Conservation (phyloP, 1,284 basidiomycete genomes). For the Leccinum proximum region DNA sequence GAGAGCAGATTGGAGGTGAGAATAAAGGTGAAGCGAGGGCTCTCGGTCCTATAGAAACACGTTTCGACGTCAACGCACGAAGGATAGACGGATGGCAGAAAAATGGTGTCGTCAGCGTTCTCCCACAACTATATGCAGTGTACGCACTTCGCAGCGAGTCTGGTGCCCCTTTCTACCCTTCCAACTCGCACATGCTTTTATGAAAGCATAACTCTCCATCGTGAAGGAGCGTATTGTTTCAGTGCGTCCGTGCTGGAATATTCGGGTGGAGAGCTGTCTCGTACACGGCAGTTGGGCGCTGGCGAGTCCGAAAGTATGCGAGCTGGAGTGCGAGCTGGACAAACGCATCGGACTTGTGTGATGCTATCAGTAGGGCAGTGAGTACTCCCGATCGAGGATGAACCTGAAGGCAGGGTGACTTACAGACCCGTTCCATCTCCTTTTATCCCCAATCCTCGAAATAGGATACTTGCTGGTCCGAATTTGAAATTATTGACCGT, state of each 20-base stretch:
- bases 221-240: constrained; percentile 89
- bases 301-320: constrained; percentile 84
- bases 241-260: constrained; percentile 89
- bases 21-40: constrained; percentile 18
- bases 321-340: constrained; percentile 94
- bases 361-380: constrained; percentile 40
- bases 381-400: constrained; percentile 1
- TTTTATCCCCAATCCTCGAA: constrained; percentile 86
- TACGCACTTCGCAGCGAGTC: constrained; percentile 15
- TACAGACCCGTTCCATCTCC: constrained; percentile 86
- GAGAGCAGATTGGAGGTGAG: constrained; percentile 60
- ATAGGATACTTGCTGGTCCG: constrained; percentile 85
- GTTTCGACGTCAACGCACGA: neutral
- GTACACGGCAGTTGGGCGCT: constrained; percentile 86
- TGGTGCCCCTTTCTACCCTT: constrained; percentile 5
- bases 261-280: constrained; percentile 91
- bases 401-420: constrained; percentile 22
- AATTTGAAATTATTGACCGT: constrained; percentile 65
- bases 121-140: neutral
- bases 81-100: neutral
- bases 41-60: constrained; percentile 4
- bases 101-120: neutral
- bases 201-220: constrained; percentile 76
- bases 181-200: constrained; percentile 20
- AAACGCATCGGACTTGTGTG: constrained; percentile 86